phyloP scores from a whole-genome alignment of 192 early-diverging fungal species.

The Haplosporangium gracile region DNA sequence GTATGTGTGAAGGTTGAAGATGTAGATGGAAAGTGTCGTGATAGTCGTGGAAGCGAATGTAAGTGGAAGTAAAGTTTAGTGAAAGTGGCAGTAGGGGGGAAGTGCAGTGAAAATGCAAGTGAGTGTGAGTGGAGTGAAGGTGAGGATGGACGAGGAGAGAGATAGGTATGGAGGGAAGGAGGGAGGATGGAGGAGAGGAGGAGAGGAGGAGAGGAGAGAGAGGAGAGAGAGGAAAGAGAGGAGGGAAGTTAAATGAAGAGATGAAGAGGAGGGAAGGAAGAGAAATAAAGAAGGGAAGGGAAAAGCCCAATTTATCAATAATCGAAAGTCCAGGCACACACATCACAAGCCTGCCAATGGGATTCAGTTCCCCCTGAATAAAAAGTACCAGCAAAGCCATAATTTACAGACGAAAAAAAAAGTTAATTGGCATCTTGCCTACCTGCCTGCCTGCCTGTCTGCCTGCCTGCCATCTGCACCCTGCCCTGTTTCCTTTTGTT shows the following conservation, averaged over 20 bases:
- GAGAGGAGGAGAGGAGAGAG: background rate
- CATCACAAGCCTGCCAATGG: background rate
- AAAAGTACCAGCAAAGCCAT: background rate
- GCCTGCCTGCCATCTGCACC: no score
- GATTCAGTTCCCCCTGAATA: background rate
- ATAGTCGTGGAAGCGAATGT: background rate
- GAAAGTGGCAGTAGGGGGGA: background rate
- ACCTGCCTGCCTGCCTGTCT: no score
- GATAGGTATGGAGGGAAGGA: background rate
- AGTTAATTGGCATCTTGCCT: no score
- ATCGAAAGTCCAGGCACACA: background rate
- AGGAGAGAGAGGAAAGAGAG: background rate
- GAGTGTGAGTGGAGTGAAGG: background rate
- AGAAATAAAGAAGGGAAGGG: background rate
- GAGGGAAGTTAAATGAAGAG: background rate
- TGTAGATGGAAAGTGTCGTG: background rate
- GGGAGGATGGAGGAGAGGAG: background rate
- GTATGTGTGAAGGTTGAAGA: background rate
- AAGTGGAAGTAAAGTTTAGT: no score
- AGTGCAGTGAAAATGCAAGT: background rate
- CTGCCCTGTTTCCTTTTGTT: no score
- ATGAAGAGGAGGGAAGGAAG: background rate
- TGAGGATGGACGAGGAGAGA: background rate
- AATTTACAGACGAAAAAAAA: background rate
- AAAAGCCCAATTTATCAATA: background rate